Evolutionary conservation across 768 basidiomycete species (phyloP).

Genomic region (Mrakia gelida): DNA sequence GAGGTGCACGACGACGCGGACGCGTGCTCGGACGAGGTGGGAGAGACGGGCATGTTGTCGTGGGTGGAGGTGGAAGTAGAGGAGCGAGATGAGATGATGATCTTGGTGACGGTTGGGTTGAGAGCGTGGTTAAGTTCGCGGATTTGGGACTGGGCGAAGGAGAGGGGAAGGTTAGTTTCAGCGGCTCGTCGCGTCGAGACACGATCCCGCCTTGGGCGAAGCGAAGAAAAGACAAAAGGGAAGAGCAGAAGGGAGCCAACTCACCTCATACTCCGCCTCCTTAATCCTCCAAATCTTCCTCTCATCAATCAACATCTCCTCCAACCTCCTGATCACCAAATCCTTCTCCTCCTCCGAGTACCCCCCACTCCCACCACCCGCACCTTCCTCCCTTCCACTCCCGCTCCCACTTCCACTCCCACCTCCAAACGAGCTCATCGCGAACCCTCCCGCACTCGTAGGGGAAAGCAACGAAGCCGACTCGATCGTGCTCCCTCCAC

Average conservation of each 20-base stretch:
- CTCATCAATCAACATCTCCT: neutral
- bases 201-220: too few species aligned
- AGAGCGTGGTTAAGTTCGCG: neutral
- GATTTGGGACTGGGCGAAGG: neutral
- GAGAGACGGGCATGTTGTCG: neutral
- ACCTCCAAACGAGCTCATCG: neutral
- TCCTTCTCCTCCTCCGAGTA: conserved; percentile 6
- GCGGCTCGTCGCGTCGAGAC: too few species aligned
- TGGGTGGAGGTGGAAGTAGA: neutral
- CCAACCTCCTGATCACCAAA: neutral
- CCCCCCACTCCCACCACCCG: neutral
- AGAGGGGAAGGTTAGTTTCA: neutral
- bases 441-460: neutral
- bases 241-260: neutral
- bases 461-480: neutral
- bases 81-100: neutral
- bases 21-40: neutral
- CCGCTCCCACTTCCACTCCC: neutral
- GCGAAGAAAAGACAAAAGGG: neutral
- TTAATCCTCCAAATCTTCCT: neutral
- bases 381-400: neutral
- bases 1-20: neutral
- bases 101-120: neutral
- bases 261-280: neutral
- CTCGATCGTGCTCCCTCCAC: neutral